phyloP scores from a whole-genome alignment of 768 basidiomycete genomes.

The Naganishia vaughanmartiniae region DNA sequence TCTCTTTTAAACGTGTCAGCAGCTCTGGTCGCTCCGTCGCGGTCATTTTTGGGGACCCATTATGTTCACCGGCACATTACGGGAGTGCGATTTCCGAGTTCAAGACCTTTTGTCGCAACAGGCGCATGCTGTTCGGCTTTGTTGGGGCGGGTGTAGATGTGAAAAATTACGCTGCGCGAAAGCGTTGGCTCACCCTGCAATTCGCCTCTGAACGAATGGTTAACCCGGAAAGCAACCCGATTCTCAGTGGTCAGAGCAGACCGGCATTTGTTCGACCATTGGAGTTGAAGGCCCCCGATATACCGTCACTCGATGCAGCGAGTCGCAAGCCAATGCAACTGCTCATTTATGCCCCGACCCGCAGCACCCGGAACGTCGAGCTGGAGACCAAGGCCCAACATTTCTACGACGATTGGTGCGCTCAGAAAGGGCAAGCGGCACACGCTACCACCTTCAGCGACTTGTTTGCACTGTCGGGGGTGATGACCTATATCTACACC shows the following conservation, averaged over 20 bases:
- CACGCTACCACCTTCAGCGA: neutral
- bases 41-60: neutral
- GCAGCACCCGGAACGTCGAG: neutral
- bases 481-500: constrained; percentile 11
- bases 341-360: neutral
- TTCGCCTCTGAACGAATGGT: neutral
- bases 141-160: neutral
- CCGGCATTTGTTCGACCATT: neutral
- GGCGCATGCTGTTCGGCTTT: neutral
- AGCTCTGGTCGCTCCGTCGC: neutral
- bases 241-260: neutral
- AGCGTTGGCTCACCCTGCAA: neutral
- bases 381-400: constrained; percentile 1
- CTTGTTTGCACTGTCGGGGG: constrained; percentile 2
- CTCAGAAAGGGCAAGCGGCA: neutral
- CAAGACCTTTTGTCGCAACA: neutral
- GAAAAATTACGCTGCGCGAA: neutral
- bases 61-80: neutral
- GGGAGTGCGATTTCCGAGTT: neutral
- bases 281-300: neutral
- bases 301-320: neutral
- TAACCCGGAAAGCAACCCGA: neutral
- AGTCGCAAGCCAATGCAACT: neutral
- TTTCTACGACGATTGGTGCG: constrained; percentile 17
- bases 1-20: neutral